Base-by-base conservation (phyloP, 78 protist genomes). In the Planoprotostelium fungivorum region DNA sequence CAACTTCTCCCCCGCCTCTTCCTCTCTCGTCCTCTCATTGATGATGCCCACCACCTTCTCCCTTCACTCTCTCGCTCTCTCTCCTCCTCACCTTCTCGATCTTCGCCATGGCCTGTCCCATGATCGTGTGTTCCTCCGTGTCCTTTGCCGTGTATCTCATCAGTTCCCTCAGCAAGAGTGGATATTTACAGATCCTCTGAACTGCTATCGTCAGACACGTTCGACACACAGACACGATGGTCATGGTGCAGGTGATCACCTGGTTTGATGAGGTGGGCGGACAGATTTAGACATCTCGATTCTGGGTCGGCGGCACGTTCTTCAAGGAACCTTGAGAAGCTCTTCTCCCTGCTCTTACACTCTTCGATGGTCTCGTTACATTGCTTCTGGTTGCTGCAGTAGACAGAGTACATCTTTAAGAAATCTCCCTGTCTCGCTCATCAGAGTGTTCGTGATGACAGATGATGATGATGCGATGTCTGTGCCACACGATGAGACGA, bases 401-500 rank as follows among this genome's bases (percentile, higher is more conserved):
- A 51, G 16, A 51, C 73, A 51, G 73, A 51, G 73, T 51, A 51
- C 73, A 51, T 51, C 73, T 51, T 51, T 16, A 51, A 16, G 73
- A 51, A 51, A 51, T 51, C 73, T 51, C 73, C 73, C 73, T 51
- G n/a, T n/a, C n/a, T n/a, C n/a, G n/a, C n/a, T n/a, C n/a, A n/a
- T n/a, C n/a, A n/a, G n/a, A n/a, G n/a, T n/a, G n/a, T n/a, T n/a
- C n/a, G n/a, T n/a, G n/a, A n/a, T n/a, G n/a, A n/a, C n/a, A n/a
- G n/a, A n/a, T n/a, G n/a, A n/a, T n/a, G n/a, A n/a, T n/a, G n/a
- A n/a, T n/a, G n/a, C n/a, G n/a, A n/a, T n/a, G n/a, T n/a, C n/a
- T n/a, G n/a, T n/a, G n/a, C n/a, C n/a, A n/a, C n/a, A n/a, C n/a
- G n/a, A n/a, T n/a, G n/a, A n/a, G n/a, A n/a, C n/a, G n/a, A n/a